phyloP scores from a whole-genome alignment of 768 basidiomycete species.

The Russula griseocarnosa region DNA sequence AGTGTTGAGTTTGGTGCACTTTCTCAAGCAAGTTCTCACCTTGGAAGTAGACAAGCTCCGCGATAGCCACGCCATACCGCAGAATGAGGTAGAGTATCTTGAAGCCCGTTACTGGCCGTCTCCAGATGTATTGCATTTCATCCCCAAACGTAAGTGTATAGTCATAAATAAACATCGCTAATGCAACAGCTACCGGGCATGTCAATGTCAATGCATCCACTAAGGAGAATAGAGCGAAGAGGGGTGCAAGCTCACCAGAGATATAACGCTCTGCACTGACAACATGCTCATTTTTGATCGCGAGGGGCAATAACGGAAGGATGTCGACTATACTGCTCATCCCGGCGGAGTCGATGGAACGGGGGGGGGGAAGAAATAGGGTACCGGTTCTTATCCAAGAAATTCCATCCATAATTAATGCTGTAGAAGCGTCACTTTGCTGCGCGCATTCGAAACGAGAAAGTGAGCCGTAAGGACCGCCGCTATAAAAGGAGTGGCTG shows the following conservation, averaged over 20 bases:
- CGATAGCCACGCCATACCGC: constrained; percentile 39
- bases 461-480: background rate
- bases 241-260: constrained; percentile 3
- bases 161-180: constrained; percentile 41
- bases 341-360: background rate
- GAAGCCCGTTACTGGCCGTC: constrained; percentile 35
- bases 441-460: background rate
- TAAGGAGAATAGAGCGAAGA: background rate
- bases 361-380: background rate
- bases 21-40: constrained; percentile 28
- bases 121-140: constrained; percentile 44
- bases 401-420: constrained; percentile 7
- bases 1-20: background rate
- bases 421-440: background rate
- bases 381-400: background rate
- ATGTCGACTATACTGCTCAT: background rate
- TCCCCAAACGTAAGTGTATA: constrained; percentile 41
- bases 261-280: constrained; percentile 16
- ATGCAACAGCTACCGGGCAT: constrained; percentile 33
- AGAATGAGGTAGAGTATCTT: constrained; percentile 42
- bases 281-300: background rate
- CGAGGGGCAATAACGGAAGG: constrained; percentile 4
- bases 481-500: background rate
- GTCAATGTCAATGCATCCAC: background rate
- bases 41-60: constrained; percentile 32